Conservation (phyloP, 345 rosid species). For the Brassica rapa region DNA sequence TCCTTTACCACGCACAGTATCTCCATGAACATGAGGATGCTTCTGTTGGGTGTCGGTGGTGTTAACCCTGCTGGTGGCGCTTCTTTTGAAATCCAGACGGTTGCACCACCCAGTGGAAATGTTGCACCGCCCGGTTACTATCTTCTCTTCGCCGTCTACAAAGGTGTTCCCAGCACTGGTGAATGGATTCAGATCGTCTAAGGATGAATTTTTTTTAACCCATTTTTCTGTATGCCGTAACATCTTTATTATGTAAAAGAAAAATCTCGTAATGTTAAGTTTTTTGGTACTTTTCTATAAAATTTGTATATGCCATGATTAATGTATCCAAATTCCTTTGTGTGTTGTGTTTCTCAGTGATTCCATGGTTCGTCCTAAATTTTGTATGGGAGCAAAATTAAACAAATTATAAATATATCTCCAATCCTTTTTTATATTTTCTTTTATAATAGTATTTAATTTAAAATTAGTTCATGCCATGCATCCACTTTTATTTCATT, state of each 20-base stretch:
- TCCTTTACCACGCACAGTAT: constrained; percentile 70
- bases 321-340: constrained; percentile 6
- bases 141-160: constrained; percentile 48
- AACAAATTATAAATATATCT: background rate
- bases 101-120: constrained; percentile 47
- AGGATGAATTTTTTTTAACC: background rate
- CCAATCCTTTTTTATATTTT: background rate
- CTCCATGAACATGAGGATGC: constrained; percentile 65
- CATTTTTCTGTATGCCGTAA: constrained; percentile 2
- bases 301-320: constrained; percentile 15
- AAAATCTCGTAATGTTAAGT: constrained; percentile 7
- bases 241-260: constrained; percentile 4
- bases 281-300: background rate
- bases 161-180: constrained; percentile 54
- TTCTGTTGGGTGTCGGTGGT: constrained; percentile 35
- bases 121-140: constrained; percentile 67
- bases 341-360: constrained; percentile 9
- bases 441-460: background rate
- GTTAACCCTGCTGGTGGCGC: constrained; percentile 28
- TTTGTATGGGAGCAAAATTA: background rate
- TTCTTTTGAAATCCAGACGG: constrained; percentile 15
- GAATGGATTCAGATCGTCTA: constrained; percentile 57
- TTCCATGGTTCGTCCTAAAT: constrained; percentile 2
- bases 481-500: background rate
- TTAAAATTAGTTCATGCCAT: background rate